These are phyloP conservation scores for Clitopilus passeckerianus DNA, from an alignment of 768 basidiomycete genomes.

Conservation along the genomic window DNA sequence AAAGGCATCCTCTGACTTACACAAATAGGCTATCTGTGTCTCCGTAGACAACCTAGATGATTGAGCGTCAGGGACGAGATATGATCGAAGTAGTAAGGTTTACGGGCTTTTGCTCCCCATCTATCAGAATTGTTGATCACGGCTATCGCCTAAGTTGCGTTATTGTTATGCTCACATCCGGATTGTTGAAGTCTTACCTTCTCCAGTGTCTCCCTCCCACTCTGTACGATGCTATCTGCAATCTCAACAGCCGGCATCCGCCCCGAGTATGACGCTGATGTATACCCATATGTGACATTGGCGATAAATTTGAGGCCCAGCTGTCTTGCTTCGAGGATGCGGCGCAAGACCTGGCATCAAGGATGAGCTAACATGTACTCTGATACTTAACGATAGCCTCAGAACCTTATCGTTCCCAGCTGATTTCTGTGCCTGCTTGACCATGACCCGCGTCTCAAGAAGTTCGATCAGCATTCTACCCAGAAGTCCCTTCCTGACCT, in stretches of 20 bases:
- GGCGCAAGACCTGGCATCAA: slow-evolving; percentile 53
- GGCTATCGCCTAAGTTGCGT: slow-evolving; percentile 64
- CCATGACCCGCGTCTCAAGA: slow-evolving; percentile 94
- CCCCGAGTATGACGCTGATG: slow-evolving; percentile 89
- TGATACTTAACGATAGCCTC: slow-evolving; percentile 4
- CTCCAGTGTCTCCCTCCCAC: slow-evolving; percentile 91
- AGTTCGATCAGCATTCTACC: slow-evolving; percentile 91
- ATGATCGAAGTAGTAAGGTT: not conserved
- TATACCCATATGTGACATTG: slow-evolving; percentile 96
- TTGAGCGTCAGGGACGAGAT: not conserved
- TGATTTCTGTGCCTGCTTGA: slow-evolving; percentile 93
- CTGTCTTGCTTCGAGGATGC: slow-evolving; percentile 86
- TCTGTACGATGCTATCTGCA: slow-evolving; percentile 97
- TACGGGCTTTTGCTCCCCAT: slow-evolving; percentile 73
- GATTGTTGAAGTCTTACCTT: slow-evolving; percentile 45
- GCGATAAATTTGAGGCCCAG: slow-evolving; percentile 91
- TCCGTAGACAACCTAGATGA: slow-evolving; percentile 78
- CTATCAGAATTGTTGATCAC: slow-evolving; percentile 69
- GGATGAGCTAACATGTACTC: not conserved
- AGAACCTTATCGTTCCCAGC: slow-evolving; percentile 64
- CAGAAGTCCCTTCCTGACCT: slow-evolving; percentile 79
- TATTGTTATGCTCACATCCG: not conserved
- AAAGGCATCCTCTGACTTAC: slow-evolving; percentile 18
- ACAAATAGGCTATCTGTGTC: slow-evolving; percentile 97
- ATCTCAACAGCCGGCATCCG: slow-evolving; percentile 99